Base-by-base conservation (phyloP, 164 flowering plant species). In the Vitis cinerea region DNA sequence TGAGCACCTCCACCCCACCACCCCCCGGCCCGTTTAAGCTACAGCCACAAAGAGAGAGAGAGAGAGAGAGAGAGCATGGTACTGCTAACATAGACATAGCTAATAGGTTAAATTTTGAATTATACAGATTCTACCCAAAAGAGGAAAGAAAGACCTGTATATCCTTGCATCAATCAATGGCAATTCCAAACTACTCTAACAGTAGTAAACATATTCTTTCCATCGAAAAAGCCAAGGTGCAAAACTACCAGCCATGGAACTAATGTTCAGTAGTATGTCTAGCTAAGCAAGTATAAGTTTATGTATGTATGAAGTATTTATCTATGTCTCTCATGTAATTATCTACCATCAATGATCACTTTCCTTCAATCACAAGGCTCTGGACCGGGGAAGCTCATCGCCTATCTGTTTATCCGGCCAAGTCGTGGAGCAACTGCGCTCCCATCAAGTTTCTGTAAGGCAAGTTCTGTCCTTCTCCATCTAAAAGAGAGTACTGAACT, bases 401-500 rank as follows among this genome's bases (percentile, higher is more conserved):
- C 7, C 7, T 23, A 23, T 17, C 17, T n/a, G 15, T 57, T 69
- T 73, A 84, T 17, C 92, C 84, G 2, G 93, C 90, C 71, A 90
- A 77, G 69, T 90, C 98, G 75, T 88, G 97, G 14, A 93, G 87
- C 81, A 91, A 70, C 74, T 90, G 98, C 7, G 91, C 88, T n/a
- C 92, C 97, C 92, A 91, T 84, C 82, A 91, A 80, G 75, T 84
- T 91, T 72, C 89, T 73, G 68, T 91, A 90, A 48, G 95, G 95
- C 73, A 87, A 76, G 68, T 81, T 88, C 76, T 89, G 94, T 9
- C 73, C 81, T 64, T 83, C 90, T 11, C 86, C 88, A 23, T 93
- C 95, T 67, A 90, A 68, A 8, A 93, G 73, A 1, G 94, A 86
- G 81, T 86, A 89, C 64, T 82, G 88, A 57, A 81, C 83, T 15